Evolutionary conservation across 139 green algal species (phyloP).

Genomic region (Coccomyxa sp.): DNA sequence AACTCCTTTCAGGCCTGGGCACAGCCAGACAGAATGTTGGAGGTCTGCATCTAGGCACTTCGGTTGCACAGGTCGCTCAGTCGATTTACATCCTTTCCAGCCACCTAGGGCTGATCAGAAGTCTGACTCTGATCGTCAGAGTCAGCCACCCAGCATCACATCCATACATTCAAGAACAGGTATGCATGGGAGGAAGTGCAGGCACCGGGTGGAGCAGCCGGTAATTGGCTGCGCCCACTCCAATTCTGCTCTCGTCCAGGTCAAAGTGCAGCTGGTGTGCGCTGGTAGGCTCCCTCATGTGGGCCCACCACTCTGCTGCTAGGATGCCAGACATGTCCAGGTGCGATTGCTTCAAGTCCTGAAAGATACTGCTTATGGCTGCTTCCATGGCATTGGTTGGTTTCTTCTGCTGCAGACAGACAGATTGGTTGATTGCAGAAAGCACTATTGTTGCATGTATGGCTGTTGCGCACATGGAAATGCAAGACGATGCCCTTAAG

Average conservation of each 20-base stretch:
- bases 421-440: neutral
- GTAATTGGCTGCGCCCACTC: neutral
- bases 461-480: neutral
- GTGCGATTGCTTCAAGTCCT: neutral
- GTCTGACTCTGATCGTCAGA: no score
- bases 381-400: neutral
- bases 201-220: neutral
- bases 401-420: neutral
- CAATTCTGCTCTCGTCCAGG: constrained; percentile 10
- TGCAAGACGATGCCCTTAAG: neutral
- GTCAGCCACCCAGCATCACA: no score
- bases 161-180: no score
- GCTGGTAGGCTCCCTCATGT: neutral
- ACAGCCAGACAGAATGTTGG: no score
- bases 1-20: no score
- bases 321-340: neutral
- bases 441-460: neutral
- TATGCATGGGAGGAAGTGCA: neutral
- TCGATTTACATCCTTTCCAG: no score
- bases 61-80: no score
- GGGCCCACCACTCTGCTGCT: constrained; percentile 9
- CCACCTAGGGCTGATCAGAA: no score
- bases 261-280: constrained; percentile 19
- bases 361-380: neutral
- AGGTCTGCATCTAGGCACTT: no score